Conservation (phyloP, 169 alveolate species). For the Plasmodium vinckei region DNA sequence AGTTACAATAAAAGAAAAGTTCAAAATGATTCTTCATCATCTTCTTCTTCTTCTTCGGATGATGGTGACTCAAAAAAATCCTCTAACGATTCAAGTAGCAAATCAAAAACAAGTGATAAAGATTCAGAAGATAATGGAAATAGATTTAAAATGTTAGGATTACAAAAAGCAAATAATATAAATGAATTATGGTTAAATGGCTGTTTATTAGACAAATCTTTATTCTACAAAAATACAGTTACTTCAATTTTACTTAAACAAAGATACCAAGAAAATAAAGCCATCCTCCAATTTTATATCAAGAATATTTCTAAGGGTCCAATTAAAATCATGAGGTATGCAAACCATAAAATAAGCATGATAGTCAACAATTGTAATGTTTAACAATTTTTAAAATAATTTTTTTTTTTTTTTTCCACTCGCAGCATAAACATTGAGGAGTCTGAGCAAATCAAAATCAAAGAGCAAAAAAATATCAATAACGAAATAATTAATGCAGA, state of each 20-base stretch:
- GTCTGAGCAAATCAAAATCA: conserved; percentile 48
- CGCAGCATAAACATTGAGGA: conserved; percentile 45
- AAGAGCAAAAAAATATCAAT: conserved; percentile 33
- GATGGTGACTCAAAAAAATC: conserved; percentile 22
- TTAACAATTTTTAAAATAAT: neutral
- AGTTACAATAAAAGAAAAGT: conserved; percentile 7
- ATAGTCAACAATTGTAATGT: neutral
- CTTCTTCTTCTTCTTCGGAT: conserved; percentile 2
- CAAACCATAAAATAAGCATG: neutral
- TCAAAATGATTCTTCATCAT: conserved; percentile 1
- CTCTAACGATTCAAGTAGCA: conserved; percentile 22
- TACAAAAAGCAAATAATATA: conserved; percentile 65
- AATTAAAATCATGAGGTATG: conserved; percentile 26
- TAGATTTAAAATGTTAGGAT: conserved; percentile 32
- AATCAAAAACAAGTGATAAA: conserved; percentile 28
- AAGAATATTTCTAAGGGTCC: conserved; percentile 46
- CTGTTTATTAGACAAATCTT: conserved; percentile 34
- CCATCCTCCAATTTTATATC: conserved; percentile 34
- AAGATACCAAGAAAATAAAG: conserved; percentile 55
- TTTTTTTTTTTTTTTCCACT: neutral
- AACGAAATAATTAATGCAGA: conserved; percentile 46
- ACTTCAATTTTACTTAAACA: conserved; percentile 48
- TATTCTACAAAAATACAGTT: conserved; percentile 33
- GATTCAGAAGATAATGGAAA: conserved; percentile 32
- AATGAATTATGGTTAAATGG: conserved; percentile 74